Evolutionary conservation across 2,329 filamentous ascomycete genomes (phyloP).

Genomic region (Leptographium lundbergii): DNA sequence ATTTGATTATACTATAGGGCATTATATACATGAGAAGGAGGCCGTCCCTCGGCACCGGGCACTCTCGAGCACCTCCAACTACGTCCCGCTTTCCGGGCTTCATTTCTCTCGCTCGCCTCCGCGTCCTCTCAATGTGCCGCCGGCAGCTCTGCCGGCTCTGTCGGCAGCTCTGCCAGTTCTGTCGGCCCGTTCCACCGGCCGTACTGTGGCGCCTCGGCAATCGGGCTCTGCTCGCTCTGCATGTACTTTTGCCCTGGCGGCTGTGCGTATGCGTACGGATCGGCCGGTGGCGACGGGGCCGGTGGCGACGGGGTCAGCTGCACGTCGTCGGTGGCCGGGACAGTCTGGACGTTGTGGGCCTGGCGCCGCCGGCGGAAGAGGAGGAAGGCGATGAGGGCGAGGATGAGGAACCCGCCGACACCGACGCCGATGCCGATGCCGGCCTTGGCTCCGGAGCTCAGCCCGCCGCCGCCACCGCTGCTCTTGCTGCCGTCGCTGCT

Average conservation of each 20-base stretch:
- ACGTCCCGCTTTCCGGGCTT: not conserved
- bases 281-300: not conserved
- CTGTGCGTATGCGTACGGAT: not conserved
- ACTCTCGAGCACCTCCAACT: not conserved
- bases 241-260: not conserved
- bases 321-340: not conserved
- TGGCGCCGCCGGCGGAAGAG: conserved; percentile 1
- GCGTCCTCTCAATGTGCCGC: too few relatives aligned
- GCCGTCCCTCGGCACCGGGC: too few relatives aligned
- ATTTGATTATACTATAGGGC: too few relatives aligned
- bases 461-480: conserved; percentile 3
- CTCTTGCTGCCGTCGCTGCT: not conserved
- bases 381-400: conserved; percentile 14
- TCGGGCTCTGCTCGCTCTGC: not conserved
- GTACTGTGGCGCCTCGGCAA: not conserved
- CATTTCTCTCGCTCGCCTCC: not conserved
- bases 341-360: not conserved
- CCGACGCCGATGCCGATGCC: conserved; percentile 23
- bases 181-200: not conserved
- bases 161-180: not conserved
- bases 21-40: too few relatives aligned
- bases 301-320: not conserved
- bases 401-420: conserved; percentile 19
- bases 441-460: conserved; percentile 22
- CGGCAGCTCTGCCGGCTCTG: not conserved